These are phyloP conservation scores for Rhodomyrtus tomentosa DNA, from an alignment of 345 rosid species.

Conservation along the genomic window DNA sequence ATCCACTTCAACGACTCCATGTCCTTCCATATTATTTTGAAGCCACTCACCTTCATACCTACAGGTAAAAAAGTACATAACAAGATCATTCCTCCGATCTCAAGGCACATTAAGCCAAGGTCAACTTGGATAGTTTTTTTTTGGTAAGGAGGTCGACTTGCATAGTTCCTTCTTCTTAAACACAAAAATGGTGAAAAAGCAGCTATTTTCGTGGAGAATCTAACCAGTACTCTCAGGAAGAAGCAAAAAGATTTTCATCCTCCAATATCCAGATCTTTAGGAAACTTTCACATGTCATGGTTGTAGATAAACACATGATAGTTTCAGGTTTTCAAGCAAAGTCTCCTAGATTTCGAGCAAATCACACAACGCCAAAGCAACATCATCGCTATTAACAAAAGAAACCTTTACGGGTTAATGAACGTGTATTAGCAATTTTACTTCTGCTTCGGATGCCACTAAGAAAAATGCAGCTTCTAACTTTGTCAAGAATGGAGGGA, in stretches of 20 bases:
- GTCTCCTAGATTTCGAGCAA: not conserved
- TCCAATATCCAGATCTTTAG: not conserved
- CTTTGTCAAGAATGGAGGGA: not conserved
- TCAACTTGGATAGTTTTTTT: not conserved
- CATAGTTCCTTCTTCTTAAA: not conserved
- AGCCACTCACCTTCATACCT: conserved; percentile 99
- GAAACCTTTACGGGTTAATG: not conserved
- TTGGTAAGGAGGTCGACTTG: not conserved
- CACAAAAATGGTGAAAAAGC: not conserved
- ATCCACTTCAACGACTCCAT: conserved; percentile 86
- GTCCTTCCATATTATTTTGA: conserved; percentile 76
- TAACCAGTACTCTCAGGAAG: not conserved
- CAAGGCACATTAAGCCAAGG: not conserved
- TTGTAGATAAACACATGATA: not conserved
- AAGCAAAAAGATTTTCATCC: not conserved
- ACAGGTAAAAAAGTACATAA: not conserved
- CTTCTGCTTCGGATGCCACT: not conserved
- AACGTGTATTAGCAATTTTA: not conserved
- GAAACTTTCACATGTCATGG: not conserved
- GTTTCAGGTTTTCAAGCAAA: not conserved
- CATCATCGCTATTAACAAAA: not conserved
- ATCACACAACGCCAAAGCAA: not conserved
- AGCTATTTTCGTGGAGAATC: not conserved
- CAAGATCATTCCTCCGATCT: not conserved
- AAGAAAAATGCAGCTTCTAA: not conserved